Evolutionary conservation across 2,329 filamentous ascomycete species (phyloP), one percentile per base, ranked within the genome.

Genomic region (Sclerotinia spermophila): DNA sequence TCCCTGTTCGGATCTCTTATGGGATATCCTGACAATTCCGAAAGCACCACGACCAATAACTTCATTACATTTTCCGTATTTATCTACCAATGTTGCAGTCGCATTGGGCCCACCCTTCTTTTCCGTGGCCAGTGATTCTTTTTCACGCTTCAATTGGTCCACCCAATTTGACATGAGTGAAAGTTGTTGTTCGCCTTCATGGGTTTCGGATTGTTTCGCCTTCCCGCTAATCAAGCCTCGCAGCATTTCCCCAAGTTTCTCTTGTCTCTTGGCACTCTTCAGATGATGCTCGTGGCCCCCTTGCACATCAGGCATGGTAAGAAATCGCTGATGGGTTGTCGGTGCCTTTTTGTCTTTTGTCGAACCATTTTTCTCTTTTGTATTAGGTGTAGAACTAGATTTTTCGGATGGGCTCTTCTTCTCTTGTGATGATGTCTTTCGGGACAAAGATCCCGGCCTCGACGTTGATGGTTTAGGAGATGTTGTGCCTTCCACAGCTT

Each of bases 51-150:
- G 93, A 30, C 96, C 96, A 35, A 99, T 93, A 45, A 99, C 90
- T 81, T 99, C 96, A 79, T 98, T 95, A 79, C 96, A 98, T 82
- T 98, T 98, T 77, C 96, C 96, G 80, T 99, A 99, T 80, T 98
- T 98, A 79, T 98, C 93, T 1, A 96, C 92, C 64, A 99, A 84
- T 0, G 94, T 94, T 30, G 89, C 89, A 24, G 92, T 90, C 27
- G 90, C 86, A 78, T 91, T 92, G 10, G 91, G 87, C 0, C 91
- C 91, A 35, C 88, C 89, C 80, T 91, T 96, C 82, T 91, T 93
- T 77, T 97, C 93, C 53, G 87, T 83, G 1, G 90, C 89, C 77
- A 91, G 85, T 11, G 86, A 88, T 72, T 96, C 93, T 80, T 93
- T 94, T 81, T 97, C 94, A 75, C 88, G 91, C 80, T 94, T 93